Evolutionary conservation across 2,329 filamentous ascomycete genomes (phyloP).

Genomic region (Helicocarpus griseus): DNA sequence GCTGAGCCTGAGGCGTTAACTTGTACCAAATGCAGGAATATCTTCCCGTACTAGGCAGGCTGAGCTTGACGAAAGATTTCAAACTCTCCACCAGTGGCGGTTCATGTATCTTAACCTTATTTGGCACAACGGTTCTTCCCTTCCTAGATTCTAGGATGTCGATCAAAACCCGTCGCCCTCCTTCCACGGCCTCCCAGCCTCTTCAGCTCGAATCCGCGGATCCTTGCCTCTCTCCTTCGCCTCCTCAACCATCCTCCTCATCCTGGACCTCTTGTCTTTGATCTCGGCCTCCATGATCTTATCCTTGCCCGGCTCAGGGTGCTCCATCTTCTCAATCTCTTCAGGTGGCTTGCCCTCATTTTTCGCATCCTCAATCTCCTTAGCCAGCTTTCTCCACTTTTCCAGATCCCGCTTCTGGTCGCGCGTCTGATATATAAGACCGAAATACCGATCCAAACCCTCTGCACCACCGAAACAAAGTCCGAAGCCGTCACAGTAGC

Average conservation of each 20-base stretch:
- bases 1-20: too few species aligned
- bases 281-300: slow-evolving; percentile 36
- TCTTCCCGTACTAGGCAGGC: too few species aligned
- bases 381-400: slow-evolving; percentile 32
- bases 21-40: too few species aligned
- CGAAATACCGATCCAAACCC: slow-evolving; percentile 36
- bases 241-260: slow-evolving; percentile 33
- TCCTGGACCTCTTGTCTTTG: slow-evolving; percentile 30
- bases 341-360: slow-evolving; percentile 15
- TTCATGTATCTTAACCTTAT: too few species aligned
- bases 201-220: slow-evolving; percentile 41
- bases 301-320: slow-evolving; percentile 36
- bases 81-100: too few species aligned
- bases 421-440: slow-evolving; percentile 34
- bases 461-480: slow-evolving; percentile 48
- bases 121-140: too few species aligned
- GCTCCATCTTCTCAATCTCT: slow-evolving; percentile 20
- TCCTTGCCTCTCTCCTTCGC: slow-evolving; percentile 44
- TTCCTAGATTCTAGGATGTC: too few species aligned
- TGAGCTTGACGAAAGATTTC: too few species aligned
- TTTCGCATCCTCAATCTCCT: slow-evolving; percentile 21
- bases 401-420: slow-evolving; percentile 29
- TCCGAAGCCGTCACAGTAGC: slow-evolving; percentile 56
- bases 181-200: slow-evolving; percentile 45
- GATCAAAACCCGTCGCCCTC: slow-evolving; percentile 46